Conservation (phyloP, 2,329 filamentous ascomycete genomes). For the Ophiostoma himal-ulmi region DNA sequence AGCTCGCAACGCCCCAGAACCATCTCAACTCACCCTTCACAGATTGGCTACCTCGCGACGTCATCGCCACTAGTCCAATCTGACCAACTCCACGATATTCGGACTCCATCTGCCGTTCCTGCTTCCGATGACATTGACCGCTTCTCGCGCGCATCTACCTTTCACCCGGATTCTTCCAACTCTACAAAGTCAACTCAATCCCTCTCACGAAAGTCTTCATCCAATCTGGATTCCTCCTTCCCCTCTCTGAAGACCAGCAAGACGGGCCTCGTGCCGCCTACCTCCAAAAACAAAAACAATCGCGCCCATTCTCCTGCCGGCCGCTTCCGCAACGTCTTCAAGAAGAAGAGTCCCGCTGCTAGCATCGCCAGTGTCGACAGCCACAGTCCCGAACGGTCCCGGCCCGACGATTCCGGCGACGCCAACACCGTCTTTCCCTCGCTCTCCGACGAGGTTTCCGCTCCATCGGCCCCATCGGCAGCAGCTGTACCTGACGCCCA, state of each 20-base stretch:
- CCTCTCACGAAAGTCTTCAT: conserved; percentile 23
- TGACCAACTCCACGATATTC: conserved; percentile 44
- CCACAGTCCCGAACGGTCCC: conserved; percentile 34
- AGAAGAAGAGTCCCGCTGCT: conserved; percentile 44
- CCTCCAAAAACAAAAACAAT: conserved; percentile 41
- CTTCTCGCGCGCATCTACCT: conserved; percentile 37
- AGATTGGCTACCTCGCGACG: conserved; percentile 61
- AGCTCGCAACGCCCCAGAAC: not conserved
- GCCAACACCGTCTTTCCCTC: not conserved
- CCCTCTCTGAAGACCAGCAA: conserved; percentile 33
- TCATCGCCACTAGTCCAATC: conserved; percentile 63
- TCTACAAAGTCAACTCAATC: no score
- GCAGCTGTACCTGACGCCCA: not conserved
- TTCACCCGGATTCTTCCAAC: conserved; percentile 29
- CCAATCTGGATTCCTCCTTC: conserved; percentile 34
- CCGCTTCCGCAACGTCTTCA: conserved; percentile 67
- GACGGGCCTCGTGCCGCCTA: conserved; percentile 39
- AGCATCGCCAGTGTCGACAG: conserved; percentile 38
- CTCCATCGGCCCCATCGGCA: not conserved
- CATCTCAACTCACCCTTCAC: conserved; percentile 56
- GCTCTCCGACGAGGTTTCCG: not conserved
- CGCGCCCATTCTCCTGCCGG: conserved; percentile 64
- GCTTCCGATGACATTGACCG: conserved; percentile 28
- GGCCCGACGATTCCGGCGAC: conserved; percentile 6
- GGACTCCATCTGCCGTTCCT: conserved; percentile 24